phyloP scores from a whole-genome alignment of 352 stramenopile species.

The Phytophthora constricta region DNA sequence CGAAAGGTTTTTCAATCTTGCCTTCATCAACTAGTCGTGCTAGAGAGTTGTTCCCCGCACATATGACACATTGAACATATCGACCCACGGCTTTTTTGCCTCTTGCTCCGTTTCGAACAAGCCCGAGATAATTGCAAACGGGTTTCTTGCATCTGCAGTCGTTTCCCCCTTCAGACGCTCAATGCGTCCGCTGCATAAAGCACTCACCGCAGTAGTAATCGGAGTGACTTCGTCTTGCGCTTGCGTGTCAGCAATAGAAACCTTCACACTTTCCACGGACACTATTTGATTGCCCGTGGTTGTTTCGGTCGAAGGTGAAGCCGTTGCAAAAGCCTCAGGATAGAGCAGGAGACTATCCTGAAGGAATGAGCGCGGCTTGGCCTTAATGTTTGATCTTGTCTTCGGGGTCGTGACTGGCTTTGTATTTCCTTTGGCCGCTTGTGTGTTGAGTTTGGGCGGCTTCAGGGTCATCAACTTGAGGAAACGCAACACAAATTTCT shows the following conservation, averaged over 20 bases:
- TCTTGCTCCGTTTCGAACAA: conserved; percentile 60
- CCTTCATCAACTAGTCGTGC: no score
- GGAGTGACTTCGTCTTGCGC: not conserved
- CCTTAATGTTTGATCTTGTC: conserved; percentile 3
- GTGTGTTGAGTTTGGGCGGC: conserved; percentile 37
- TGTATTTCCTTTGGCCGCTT: not conserved
- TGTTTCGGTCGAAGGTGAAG: not conserved
- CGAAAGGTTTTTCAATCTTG: conserved; percentile 73
- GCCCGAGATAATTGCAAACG: conserved; percentile 62
- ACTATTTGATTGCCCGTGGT: not conserved
- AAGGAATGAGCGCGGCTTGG: conserved; percentile 32
- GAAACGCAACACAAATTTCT: conserved; percentile 65
- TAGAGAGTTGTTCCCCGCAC: not conserved
- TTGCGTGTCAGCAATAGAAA: conserved; percentile 1
- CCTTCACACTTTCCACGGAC: not conserved
- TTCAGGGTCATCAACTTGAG: conserved; percentile 59
- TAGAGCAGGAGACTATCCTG: conserved; percentile 57
- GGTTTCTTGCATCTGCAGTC: conserved; percentile 62
- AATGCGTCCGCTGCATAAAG: conserved; percentile 36
- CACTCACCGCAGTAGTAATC: not conserved
- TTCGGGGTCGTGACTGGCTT: conserved; percentile 7
- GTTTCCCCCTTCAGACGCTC: conserved; percentile 80
- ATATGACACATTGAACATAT: conserved; percentile 27
- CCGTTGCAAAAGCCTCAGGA: conserved; percentile 40
- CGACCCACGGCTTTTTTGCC: conserved; percentile 39